These are phyloP conservation scores for Brasenia schreberi DNA, from an alignment of 164 flowering plant species.

Conservation along the genomic window DNA sequence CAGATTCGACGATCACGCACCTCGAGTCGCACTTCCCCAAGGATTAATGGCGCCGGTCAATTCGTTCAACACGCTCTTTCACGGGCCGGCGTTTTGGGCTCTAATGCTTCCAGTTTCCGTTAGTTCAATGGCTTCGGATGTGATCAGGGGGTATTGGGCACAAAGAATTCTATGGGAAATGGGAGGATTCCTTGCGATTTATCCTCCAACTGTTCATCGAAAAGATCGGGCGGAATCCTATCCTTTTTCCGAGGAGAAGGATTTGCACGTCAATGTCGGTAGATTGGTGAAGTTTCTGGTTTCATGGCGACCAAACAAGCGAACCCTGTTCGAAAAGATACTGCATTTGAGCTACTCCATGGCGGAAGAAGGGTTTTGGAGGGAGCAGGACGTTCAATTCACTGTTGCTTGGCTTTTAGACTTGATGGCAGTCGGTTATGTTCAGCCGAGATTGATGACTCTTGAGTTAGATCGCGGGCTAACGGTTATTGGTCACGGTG, in stretches of 20 bases:
- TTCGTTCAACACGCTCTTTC: slow-evolving; percentile 83
- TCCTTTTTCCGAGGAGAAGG: slow-evolving; percentile 97
- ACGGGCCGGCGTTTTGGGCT: slow-evolving; percentile 91
- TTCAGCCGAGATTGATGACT: slow-evolving; percentile 91
- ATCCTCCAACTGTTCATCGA: slow-evolving; percentile 93
- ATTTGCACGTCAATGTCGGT: slow-evolving; percentile 95
- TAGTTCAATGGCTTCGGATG: slow-evolving; percentile 95
- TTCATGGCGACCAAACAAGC: slow-evolving; percentile 71
- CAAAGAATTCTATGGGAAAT: slow-evolving; percentile 92
- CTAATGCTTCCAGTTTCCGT: slow-evolving; percentile 95
- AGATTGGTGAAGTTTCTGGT: slow-evolving; percentile 72
- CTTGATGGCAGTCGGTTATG: slow-evolving; percentile 85
- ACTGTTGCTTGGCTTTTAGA: slow-evolving; percentile 99
- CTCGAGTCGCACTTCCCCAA: slow-evolving; percentile 92
- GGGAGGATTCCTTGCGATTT: slow-evolving; percentile 82
- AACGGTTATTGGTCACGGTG: slow-evolving; percentile 87
- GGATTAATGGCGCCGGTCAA: slow-evolving; percentile 89
- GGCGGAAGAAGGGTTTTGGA: slow-evolving; percentile 98
- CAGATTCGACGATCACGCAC: slow-evolving; percentile 72
- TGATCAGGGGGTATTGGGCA: slow-evolving; percentile 92
- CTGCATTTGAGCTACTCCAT: slow-evolving; percentile 60
- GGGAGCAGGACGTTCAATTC: slow-evolving; percentile 69
- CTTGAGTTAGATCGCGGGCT: slow-evolving; percentile 66
- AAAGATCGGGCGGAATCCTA: slow-evolving; percentile 55
- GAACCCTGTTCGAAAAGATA: slow-evolving; percentile 72